A percentile compares a stretch with the other conserved stretches of the same genome.
Evolutionary conservation across 2,329 filamentous ascomycete species (phyloP).

Genomic region (Aspergillus tubingensis): DNA sequence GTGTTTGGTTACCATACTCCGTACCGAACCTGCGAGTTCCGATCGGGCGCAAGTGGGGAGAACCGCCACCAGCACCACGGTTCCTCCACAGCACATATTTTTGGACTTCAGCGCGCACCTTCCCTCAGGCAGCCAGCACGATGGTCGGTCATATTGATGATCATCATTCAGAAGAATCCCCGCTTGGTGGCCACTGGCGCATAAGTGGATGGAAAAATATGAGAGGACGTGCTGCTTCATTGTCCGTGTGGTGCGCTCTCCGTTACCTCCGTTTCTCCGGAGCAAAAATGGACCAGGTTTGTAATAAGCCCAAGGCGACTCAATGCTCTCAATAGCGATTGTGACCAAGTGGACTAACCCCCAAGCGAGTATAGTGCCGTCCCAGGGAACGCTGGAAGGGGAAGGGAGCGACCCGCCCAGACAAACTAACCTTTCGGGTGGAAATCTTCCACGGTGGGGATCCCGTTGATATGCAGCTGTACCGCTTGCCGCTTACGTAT

Average conservation of each 20-base stretch:
- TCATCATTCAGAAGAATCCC: neutral
- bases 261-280: neutral
- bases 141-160: neutral
- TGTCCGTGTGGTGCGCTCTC: neutral
- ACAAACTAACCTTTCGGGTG: constrained; percentile 3
- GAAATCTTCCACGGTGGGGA: constrained; percentile 8
- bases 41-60: constrained; percentile 3
- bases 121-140: neutral
- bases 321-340: neutral
- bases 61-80: constrained; percentile 2
- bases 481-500: constrained; percentile 7
- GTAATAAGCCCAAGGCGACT: too few relatives aligned
- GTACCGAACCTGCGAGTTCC: neutral
- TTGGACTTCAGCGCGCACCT: neutral
- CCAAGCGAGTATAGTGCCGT: neutral
- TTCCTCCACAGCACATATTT: constrained; percentile 4
- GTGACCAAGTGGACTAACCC: neutral
- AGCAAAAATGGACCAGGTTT: neutral
- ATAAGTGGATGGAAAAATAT: too few relatives aligned
- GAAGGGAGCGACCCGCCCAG: neutral
- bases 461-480: constrained; percentile 9
- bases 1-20: neutral
- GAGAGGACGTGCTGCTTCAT: neutral
- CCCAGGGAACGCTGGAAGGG: neutral
- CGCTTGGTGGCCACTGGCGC: neutral